A percentile compares a stretch with the other conserved stretches of the same genome.
Conservation (phyloP, 2,329 filamentous ascomycete genomes). For the Cryphonectria nitschkei region DNA sequence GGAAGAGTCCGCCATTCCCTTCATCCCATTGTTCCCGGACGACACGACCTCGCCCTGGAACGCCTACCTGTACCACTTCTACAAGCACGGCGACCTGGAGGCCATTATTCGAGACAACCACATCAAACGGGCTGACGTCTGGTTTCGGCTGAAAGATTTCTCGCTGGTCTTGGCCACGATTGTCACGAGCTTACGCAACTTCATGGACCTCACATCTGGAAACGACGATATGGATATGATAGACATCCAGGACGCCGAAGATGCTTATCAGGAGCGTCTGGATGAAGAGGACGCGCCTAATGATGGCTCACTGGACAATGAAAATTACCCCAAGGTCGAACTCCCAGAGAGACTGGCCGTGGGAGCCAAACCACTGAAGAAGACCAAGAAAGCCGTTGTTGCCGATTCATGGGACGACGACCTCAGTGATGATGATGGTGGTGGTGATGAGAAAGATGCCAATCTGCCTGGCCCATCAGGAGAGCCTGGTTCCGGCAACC, state of each 20-base stretch:
- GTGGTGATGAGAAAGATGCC: conserved; percentile 32
- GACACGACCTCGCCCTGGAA: conserved; percentile 60
- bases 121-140: conserved; percentile 68
- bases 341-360: neutral
- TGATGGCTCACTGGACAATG: neutral
- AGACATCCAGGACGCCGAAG: conserved; percentile 45
- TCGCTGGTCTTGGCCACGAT: conserved; percentile 69
- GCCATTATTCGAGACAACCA: conserved; percentile 67
- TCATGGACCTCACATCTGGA: conserved; percentile 53
- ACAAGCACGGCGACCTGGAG: conserved; percentile 68
- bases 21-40: conserved; percentile 64
- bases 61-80: conserved; percentile 76
- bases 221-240: conserved; percentile 50
- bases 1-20: conserved; percentile 73
- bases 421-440: conserved; percentile 40
- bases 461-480: conserved; percentile 37
- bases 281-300: conserved; percentile 45
- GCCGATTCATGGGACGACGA: conserved; percentile 52
- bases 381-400: conserved; percentile 40
- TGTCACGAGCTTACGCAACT: conserved; percentile 63
- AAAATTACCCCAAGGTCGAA: neutral
- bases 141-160: conserved; percentile 70
- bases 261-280: conserved; percentile 41
- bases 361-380: neutral
- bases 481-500: conserved; percentile 34